phyloP scores from a whole-genome alignment of 2,329 filamentous ascomycete species.

The Fusarium aywerte region DNA sequence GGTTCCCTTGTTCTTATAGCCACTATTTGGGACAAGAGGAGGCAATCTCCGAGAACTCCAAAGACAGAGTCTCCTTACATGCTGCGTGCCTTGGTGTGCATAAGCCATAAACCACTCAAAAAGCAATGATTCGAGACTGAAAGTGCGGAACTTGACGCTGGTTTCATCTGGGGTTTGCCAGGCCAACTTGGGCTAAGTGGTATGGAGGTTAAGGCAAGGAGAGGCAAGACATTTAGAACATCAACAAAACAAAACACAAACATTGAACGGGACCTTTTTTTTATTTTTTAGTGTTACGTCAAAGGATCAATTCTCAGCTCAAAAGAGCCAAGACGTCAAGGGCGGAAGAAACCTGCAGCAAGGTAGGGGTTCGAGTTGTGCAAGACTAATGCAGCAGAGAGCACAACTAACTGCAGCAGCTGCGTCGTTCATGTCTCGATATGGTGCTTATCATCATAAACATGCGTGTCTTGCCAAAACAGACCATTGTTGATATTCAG shows the following conservation, averaged over 20 bases:
- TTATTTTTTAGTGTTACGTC: slow-evolving; percentile 14
- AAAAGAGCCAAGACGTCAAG: slow-evolving; percentile 30
- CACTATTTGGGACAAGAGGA: background rate
- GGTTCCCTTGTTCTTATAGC: slow-evolving; percentile 36
- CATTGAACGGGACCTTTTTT: slow-evolving; percentile 6
- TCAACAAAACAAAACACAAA: slow-evolving; percentile 29
- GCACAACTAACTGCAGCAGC: slow-evolving; percentile 10
- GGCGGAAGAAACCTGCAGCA: slow-evolving; percentile 42
- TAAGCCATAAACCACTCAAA: slow-evolving; percentile 22
- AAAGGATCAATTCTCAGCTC: slow-evolving; percentile 26
- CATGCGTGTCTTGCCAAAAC: slow-evolving; percentile 16
- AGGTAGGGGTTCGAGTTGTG: slow-evolving; percentile 22
- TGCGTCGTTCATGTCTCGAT: slow-evolving; percentile 20
- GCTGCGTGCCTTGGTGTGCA: slow-evolving; percentile 26
- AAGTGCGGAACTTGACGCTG: slow-evolving; percentile 27
- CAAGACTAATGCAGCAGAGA: slow-evolving; percentile 23
- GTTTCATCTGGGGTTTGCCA: slow-evolving; percentile 31
- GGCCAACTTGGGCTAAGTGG: slow-evolving; percentile 41
- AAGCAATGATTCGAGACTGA: slow-evolving; percentile 34
- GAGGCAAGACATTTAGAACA: slow-evolving; percentile 42
- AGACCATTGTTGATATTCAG: slow-evolving; percentile 9
- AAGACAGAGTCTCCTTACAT: slow-evolving; percentile 32
- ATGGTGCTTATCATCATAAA: slow-evolving; percentile 18
- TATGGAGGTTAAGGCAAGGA: slow-evolving; percentile 44
- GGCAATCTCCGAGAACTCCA: slow-evolving; percentile 23